Base-by-base conservation (phyloP, 495 filamentous ascomycete species). In the Aspergillus cavernicola region DNA sequence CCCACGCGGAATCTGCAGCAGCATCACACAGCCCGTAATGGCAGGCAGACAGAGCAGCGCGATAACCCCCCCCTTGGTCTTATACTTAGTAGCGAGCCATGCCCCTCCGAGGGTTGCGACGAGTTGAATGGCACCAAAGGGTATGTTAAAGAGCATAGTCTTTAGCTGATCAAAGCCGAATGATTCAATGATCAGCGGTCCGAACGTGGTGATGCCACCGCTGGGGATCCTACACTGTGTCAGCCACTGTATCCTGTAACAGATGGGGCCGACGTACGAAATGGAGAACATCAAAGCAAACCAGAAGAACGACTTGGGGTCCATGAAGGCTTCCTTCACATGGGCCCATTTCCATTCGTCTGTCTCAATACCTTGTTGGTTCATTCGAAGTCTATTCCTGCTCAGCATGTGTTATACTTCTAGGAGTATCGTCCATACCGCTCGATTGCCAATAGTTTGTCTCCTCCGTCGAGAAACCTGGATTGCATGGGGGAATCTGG, bases 251-350 rank as follows among this genome's bases (percentile, higher is more conserved):
- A 9, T 38, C 13, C 8, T 23, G 36, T 13, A 26, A 20, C n/a
- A n/a, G 33, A 31, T 47, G 28, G 13, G 2, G 10, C 12, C 4
- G 10, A 48, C 67, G 49, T 62, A 77, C 67, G 74, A 76, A 33
- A 78, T 72, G 7, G 70, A 60, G 51, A 74, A 75, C 56, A 87
- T 79, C 53, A 85, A 62, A 3, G 77, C 64, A 58, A 87, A 86
- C 84, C 84, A 87, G 23, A 82, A 66, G 75, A 81, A 84, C 1
- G 84, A 85, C 69, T 88, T 88, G 10, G 81, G 47, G 57, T 88
- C 85, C 16, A 79, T 60, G 23, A 79, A 69, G 13, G 80, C 78
- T 58, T 88, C 85, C 39, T 68, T 70, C 0, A 86, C 80, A 58
- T 85, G 82, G 16, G 81, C 76, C 77, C 80, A 84, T 60, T 79